Percentiles rank a stretch among this genome's conserved stretches.
Evolutionary conservation across 2,329 filamentous ascomycete species (phyloP).

Genomic region (Aspergillus quadricinctus): DNA sequence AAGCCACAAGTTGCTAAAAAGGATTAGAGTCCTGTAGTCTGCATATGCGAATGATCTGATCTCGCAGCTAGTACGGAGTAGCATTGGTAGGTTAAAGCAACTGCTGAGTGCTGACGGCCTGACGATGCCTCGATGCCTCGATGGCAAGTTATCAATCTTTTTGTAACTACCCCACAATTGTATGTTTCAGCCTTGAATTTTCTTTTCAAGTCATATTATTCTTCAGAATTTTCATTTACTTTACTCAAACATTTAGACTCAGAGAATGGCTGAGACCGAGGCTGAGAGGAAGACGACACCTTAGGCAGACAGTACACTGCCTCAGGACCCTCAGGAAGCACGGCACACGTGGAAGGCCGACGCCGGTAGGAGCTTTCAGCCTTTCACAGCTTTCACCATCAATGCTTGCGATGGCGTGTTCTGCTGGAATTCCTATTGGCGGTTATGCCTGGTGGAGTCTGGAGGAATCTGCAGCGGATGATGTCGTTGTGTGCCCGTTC

Average conservation of each 20-base stretch:
- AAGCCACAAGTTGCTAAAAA: not conserved
- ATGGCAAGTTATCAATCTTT: not conserved
- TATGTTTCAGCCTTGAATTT: not conserved
- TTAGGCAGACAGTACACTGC: not conserved
- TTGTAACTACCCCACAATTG: no score
- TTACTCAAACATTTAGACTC: no score
- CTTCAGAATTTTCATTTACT: not conserved
- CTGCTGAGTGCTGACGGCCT: not conserved
- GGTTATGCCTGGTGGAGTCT: not conserved
- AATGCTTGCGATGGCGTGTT: slow-evolving; percentile 30
- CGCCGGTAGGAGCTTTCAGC: not conserved
- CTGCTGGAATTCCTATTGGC: slow-evolving; percentile 22
- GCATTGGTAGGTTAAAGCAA: not conserved
- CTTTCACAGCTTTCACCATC: slow-evolving; percentile 26
- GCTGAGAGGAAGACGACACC: not conserved
- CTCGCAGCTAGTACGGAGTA: not conserved
- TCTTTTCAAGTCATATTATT: not conserved
- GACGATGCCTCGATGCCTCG: no score
- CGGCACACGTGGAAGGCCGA: slow-evolving; percentile 13
- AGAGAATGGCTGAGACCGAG: no score
- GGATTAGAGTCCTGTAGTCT: not conserved
- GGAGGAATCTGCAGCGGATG: not conserved
- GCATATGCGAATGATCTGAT: not conserved
- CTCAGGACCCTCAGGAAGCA: not conserved
- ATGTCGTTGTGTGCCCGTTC: not conserved